Base-by-base conservation (phyloP, 495 filamentous ascomycete species). In the Cudoniella acicularis region DNA sequence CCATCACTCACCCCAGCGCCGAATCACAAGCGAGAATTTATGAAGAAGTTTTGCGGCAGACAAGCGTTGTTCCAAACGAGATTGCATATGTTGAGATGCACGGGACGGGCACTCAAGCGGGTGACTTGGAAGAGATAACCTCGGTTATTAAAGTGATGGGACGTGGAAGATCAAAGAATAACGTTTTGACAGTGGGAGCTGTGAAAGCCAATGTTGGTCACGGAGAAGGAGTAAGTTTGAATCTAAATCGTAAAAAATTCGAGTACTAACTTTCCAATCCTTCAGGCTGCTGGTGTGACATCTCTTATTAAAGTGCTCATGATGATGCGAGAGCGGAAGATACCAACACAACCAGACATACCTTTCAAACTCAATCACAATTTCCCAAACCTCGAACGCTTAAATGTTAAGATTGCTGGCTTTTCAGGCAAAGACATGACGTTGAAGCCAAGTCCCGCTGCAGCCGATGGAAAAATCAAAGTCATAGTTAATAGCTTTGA, bases 201-300 rank as follows among this genome's bases (percentile, higher is more conserved):
- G 84, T 2, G 88, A 95, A 97, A 65, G 79, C 92, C 0, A 96
- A 96, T 57, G 79, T 97, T 23, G 92, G 92, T 2, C 93, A 97
- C 71, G 91, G 86, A 41, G 92, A 96, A 69, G 89, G n/a, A n/a
- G n/a, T n/a, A n/a, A n/a, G n/a, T n/a, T n/a, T n/a, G n/a, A n/a
- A n/a, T n/a, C n/a, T n/a, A n/a, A n/a, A n/a, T n/a, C n/a, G n/a
- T n/a, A n/a, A n/a, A n/a, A n/a, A n/a, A n/a, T n/a, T n/a, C n/a
- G n/a, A n/a, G n/a, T n/a, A n/a, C n/a, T n/a, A n/a, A n/a, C n/a
- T n/a, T n/a, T n/a, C n/a, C n/a, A n/a, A n/a, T n/a, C n/a, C n/a
- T n/a, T n/a, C n/a, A n/a, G n/a, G n/a, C n/a, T n/a, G n/a, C n/a
- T n/a, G n/a, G n/a, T n/a, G n/a, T n/a, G n/a, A n/a, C n/a, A n/a